Evolutionary conservation across 164 flowering plant species (phyloP), one percentile per base, ranked within the genome.

Genomic region (Euptelea pleiosperma): DNA sequence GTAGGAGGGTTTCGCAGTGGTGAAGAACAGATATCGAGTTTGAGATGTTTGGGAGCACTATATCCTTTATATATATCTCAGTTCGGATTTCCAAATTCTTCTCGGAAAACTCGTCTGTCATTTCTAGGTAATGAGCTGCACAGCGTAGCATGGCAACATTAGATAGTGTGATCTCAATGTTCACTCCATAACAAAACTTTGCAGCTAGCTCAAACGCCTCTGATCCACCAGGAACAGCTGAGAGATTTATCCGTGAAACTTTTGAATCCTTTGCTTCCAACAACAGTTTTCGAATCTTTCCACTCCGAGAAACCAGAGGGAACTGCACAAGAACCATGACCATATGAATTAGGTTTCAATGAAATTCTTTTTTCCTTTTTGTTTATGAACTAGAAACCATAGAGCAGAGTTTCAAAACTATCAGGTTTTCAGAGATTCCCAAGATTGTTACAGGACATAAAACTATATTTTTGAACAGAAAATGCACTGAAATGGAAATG

Each of bases 141-240:
- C 96, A 91, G 0, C 84, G 67, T 16, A 91, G 78, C 83, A 71
- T 79, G 4, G 95, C 97, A 25, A 89, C 81, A 50, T 91, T 94
- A 52, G 91, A 73, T 7, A 74, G 73, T 8, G 83, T 80, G 52
- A 89, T 75, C 65, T 91, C 98, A 4, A 85, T 66, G 65, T 81
- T 78, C 31, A 91, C 65, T 15, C 99, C 96, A 49, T 91, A 94
- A 41, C 97, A 91, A 77, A 88, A 91, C 74, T 94, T 94, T 31
- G 95, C 97, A 54, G 95, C 91, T n/a, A 79, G 68, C 76, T 94
- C 97, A 47, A 94, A 94, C 36, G 91, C 89, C 65, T 85, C 91
- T 12, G 96, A 19, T 48, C 99, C 96, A 31, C 99, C 99, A 0
- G 99, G 99, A 18, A 87, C 53, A 16, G 61, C 49, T 0, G 81